Evolutionary conservation across 192 early-diverging fungal species (phyloP), one percentile per base, ranked within the genome.

Genomic region (Coemansia sp.): DNA sequence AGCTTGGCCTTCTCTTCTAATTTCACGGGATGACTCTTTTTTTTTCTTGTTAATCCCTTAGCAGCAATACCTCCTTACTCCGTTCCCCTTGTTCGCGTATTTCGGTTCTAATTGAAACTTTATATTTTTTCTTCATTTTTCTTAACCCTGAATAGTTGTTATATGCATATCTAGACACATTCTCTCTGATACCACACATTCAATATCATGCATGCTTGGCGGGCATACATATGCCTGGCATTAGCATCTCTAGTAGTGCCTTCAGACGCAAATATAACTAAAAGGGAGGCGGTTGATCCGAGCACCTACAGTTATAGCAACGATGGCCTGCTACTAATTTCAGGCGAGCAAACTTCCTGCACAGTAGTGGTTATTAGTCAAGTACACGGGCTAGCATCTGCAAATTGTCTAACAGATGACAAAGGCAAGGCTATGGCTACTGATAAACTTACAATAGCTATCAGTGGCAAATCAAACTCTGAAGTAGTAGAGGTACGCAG

Each of bases 251-350:
- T 62, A 22, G 31, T 30, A 4, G 10, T 34, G 49, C 50, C 60
- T n/a, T 28, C 18, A 16, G 25, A 24, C 18, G 16, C 48, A 49
- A 26, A 22, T 22, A 49, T 49, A 22, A 27, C 60, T 24, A 38
- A 49, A 18, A 53, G 52, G 34, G 34, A 12, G 10, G 10, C 1
- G 34, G 34, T 38, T 38, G 34, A 38, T 38, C 34, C 34, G 34
- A 38, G 34, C 34, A 7, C 34, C 34, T 12, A 38, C 52, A 54
- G 24, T 16, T 27, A 26, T 26, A 54, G 10, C 26, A 54, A 52
- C 34, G 69, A 77, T 49, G 75, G 65, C n/a, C 38, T 77, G 2
- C 62, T 77, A 12, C 47, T 77, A 21, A 31, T 71, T 28, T 48
- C 57, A 24, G 56, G 56, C 2, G 26, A 64, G 38, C 75, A 77